Evolutionary conservation across 768 basidiomycete genomes (phyloP).

Genomic region (Boletus vinaceobasis): DNA sequence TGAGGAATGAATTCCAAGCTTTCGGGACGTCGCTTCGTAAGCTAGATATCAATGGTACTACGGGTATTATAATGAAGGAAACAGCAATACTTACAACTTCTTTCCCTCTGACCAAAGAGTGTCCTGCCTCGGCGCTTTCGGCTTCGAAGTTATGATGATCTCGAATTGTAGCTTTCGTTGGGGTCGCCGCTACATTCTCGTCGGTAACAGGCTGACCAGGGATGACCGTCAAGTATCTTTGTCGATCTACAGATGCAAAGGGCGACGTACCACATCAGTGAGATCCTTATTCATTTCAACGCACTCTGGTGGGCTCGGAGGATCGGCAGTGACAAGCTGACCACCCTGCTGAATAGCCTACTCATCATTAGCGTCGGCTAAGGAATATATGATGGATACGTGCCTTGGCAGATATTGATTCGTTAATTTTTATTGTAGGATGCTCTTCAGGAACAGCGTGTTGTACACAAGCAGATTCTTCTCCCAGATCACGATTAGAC

Average conservation of each 20-base stretch:
- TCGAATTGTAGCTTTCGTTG: neutral
- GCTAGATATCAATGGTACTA: neutral
- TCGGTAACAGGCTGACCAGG: neutral
- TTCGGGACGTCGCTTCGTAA: slow-evolving; percentile 14
- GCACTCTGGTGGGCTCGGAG: neutral
- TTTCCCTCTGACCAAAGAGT: neutral
- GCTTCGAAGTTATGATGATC: neutral
- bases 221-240: neutral
- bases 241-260: neutral
- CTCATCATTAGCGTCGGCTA: neutral
- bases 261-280: slow-evolving; percentile 5
- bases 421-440: neutral
- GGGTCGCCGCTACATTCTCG: neutral
- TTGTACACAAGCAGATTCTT: neutral
- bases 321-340: neutral
- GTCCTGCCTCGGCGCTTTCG: neutral
- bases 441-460: neutral
- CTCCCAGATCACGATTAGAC: neutral
- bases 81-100: slow-evolving; percentile 9
- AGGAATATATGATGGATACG: neutral
- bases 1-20: slow-evolving; percentile 25
- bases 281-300: neutral
- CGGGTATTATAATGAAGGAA: neutral
- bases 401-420: neutral
- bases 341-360: neutral